Conservation (phyloP, 2,329 filamentous ascomycete species). For the Ophiostoma sp. region DNA sequence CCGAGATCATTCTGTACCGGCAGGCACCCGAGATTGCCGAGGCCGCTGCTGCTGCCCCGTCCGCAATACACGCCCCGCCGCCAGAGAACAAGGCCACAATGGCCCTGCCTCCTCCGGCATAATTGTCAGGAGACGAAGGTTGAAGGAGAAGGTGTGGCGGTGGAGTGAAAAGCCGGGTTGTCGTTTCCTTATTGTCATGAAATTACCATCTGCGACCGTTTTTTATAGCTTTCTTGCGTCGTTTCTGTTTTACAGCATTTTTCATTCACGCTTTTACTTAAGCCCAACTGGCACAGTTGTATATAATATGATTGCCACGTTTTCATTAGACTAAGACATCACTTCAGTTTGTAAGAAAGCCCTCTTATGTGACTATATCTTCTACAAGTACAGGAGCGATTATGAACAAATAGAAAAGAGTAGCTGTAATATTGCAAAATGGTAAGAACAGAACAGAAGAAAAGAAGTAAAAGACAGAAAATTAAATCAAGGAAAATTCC, state of each 20-base stretch:
- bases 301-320: not conserved
- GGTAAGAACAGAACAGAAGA: not conserved
- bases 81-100: slow-evolving; percentile 48
- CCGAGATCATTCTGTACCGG: slow-evolving; percentile 93
- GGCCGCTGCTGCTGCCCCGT: slow-evolving; percentile 37
- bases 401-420: not conserved
- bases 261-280: not conserved
- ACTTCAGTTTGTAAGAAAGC: not conserved
- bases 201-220: not conserved
- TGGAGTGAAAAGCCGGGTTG: not conserved
- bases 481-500: slow-evolving; percentile 7
- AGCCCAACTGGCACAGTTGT: not conserved
- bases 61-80: slow-evolving; percentile 41
- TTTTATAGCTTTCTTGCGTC: not conserved
- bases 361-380: not conserved
- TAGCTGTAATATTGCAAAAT: slow-evolving; percentile 1
- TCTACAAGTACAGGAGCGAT: not conserved
- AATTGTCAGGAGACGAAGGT: not conserved
- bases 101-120: slow-evolving; percentile 39
- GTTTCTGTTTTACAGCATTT: not conserved
- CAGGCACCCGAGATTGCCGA: slow-evolving; percentile 65
- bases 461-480: not conserved
- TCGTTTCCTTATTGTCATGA: not conserved
- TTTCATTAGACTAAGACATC: not conserved
- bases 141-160: too few species aligned